Evolutionary conservation across 768 basidiomycete genomes (phyloP).

Genomic region (Gelatoporia subvermispora): DNA sequence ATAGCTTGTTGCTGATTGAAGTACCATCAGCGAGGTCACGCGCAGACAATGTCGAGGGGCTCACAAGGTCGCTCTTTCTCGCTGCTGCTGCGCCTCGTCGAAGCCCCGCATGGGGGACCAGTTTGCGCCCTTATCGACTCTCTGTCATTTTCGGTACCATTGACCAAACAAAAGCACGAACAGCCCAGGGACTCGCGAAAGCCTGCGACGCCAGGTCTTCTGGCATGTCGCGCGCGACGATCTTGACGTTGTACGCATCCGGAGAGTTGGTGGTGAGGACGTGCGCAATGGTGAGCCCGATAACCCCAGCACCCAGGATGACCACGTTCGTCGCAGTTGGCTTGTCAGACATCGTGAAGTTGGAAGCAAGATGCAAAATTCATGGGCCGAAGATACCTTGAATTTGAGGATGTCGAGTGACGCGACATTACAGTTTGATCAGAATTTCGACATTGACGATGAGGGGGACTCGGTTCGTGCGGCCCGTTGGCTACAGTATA

Average conservation of each 20-base stretch:
- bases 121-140: conserved; percentile 35
- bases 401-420: too few relatives aligned
- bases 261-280: conserved; percentile 24
- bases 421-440: too few relatives aligned
- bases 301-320: conserved; percentile 40
- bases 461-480: too few relatives aligned
- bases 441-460: too few relatives aligned
- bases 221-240: conserved; percentile 36
- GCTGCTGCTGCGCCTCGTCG: conserved; percentile 28
- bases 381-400: too few relatives aligned
- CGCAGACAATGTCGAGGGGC: conserved; percentile 10
- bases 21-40: background rate
- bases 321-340: conserved; percentile 16
- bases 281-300: conserved; percentile 39
- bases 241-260: conserved; percentile 24
- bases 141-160: background rate
- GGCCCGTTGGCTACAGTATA: too few relatives aligned
- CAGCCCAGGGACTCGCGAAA: conserved; percentile 50
- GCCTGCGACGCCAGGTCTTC: conserved; percentile 37
- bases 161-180: conserved; percentile 9
- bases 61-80: conserved; percentile 41
- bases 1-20: conserved; percentile 36
- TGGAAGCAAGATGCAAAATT: too few relatives aligned
- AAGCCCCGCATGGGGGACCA: conserved; percentile 37
- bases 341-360: too few relatives aligned